Base-by-base conservation (phyloP, 768 basidiomycete genomes). In the Crucibulum laeve region DNA sequence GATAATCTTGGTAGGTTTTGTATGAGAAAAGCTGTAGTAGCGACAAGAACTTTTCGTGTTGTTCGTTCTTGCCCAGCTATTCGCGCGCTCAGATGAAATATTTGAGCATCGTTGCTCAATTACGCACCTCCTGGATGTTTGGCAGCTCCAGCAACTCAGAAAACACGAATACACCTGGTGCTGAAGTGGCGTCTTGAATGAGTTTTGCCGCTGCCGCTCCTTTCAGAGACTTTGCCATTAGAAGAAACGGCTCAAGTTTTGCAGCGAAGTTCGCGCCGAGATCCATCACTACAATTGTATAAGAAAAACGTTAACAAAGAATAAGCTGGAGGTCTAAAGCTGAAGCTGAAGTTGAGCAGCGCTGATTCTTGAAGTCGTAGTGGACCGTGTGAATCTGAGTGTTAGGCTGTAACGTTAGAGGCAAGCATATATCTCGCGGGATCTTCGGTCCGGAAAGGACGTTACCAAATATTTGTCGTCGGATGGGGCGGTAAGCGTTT, bases 201-300 rank as follows among this genome's bases (percentile, higher is more conserved):
- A 94, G 78, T 58, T 94, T 93, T 4, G 91, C 93, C 0, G 93
- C 92, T 0, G 88, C 91, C 0, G 91, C 91, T 1, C 95, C 95
- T 57, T 91, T 94, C 7, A 88, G 79, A 0, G 89, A 88, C 60
- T 94, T 93, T 3, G 86, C 91, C 68, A 97, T 91, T 47, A 97
- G 77, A 33, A 96, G 62, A 63, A 87, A 96, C 0, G 92, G 91
- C 65, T 97, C 93, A 8, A 92, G 73, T 53, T 85, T 89, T 13
- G 80, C 69, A 4, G 77, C 60, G 43, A 80, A 80, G 56, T 80
- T 79, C 21, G 75, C 65, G 45, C 79, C 80, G 5, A 83, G 61
- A 51, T 87, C 83, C 82, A 85, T 85, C n/a, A n/a, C n/a, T n/a
- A n/a, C n/a, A n/a, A n/a, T n/a, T n/a, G n/a, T n/a, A n/a, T n/a